Evolutionary conservation across 139 green algal genomes (phyloP).

Genomic region (Pleodorina starrii): DNA sequence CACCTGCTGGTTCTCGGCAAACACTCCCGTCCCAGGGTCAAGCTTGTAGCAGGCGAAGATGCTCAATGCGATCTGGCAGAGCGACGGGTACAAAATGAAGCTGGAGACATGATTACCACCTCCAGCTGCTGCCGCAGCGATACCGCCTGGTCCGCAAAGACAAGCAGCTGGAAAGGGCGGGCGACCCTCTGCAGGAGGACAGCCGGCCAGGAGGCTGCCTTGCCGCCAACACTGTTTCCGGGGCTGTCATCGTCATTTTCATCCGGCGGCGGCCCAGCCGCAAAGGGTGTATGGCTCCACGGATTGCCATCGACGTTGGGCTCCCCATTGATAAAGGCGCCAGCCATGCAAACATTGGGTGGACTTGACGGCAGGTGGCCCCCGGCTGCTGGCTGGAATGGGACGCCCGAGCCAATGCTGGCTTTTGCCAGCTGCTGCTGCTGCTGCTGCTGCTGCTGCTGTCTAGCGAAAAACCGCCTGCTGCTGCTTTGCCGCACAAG

Average conservation of each 20-base stretch:
- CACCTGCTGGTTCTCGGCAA: slow-evolving; percentile 8
- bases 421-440: too few relatives aligned
- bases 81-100: slow-evolving; percentile 31
- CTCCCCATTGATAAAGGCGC: too few relatives aligned
- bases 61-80: not conserved
- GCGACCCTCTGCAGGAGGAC: not conserved
- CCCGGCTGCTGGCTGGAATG: too few relatives aligned
- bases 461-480: too few relatives aligned
- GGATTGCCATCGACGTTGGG: too few relatives aligned
- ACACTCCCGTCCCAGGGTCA: not conserved
- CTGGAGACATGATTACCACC: not conserved
- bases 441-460: too few relatives aligned
- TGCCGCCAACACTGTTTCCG: too few relatives aligned
- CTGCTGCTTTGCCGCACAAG: too few relatives aligned
- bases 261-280: not conserved
- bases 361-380: too few relatives aligned
- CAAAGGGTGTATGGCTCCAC: not conserved
- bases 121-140: slow-evolving; percentile 1
- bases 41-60: slow-evolving; percentile 35
- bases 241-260: not conserved
- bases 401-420: too few relatives aligned
- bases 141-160: not conserved
- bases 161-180: not conserved
- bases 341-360: too few relatives aligned
- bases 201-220: too few relatives aligned